Percentiles rank a stretch among this genome's conserved stretches.
Conservation (phyloP, 208 protist species). For the Trypanosoma grayi region DNA sequence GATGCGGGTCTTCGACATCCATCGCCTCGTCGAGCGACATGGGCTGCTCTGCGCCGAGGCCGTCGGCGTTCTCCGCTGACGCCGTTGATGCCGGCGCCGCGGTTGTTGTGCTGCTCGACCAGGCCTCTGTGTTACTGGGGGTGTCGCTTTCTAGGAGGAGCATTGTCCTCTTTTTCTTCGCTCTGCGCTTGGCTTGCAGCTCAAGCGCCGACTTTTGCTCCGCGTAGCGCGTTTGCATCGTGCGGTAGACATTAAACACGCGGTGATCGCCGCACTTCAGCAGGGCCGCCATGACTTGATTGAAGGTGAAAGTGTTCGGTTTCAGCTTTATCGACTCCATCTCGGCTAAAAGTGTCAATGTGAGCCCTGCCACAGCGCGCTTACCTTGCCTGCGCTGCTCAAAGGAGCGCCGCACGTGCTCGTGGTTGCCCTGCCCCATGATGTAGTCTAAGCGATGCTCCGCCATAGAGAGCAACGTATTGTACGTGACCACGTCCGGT, state of each 20-base stretch:
- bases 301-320: slow-evolving; percentile 91
- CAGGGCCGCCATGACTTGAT: slow-evolving; percentile 66
- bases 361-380: slow-evolving; percentile 61
- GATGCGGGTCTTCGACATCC: slow-evolving; percentile 38
- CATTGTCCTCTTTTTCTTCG: slow-evolving; percentile 3
- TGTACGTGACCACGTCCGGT: slow-evolving; percentile 90
- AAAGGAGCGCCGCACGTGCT: slow-evolving; percentile 32
- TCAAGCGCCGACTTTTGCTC: slow-evolving; percentile 1
- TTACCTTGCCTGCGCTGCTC: slow-evolving; percentile 66
- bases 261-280: slow-evolving; percentile 57
- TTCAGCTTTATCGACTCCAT: slow-evolving; percentile 66
- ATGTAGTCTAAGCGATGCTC: slow-evolving; percentile 84
- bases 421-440: slow-evolving; percentile 42
- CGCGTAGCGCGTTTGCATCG: slow-evolving; percentile 2
- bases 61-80: not conserved
- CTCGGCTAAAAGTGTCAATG: slow-evolving; percentile 69
- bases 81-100: not conserved
- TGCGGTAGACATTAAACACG: slow-evolving; percentile 70
- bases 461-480: slow-evolving; percentile 81
- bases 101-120: too few species aligned
- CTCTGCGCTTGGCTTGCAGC: slow-evolving; percentile 8
- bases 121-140: too few species aligned
- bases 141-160: not conserved
- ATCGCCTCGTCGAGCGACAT: slow-evolving; percentile 51
- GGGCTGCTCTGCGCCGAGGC: not conserved